Base-by-base conservation (phyloP, 2,329 filamentous ascomycete genomes). In the Monosporascus sp. region DNA sequence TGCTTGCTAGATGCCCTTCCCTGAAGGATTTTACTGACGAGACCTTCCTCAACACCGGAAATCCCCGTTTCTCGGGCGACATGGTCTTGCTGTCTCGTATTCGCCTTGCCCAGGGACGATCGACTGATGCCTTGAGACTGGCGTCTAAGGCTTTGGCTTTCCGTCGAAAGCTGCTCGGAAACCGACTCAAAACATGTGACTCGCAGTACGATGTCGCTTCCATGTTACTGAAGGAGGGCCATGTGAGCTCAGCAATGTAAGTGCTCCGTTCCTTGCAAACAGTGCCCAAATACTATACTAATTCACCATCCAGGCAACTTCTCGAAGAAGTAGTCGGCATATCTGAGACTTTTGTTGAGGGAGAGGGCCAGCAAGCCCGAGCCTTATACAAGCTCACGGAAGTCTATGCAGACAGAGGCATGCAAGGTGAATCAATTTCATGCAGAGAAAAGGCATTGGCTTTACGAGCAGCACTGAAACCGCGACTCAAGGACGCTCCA, bases 11-110 rank as follows among this genome's bases (percentile, higher is more conserved):
- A 45, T 70, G 70, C 48, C 67, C 65, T 1, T 66, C 61, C 7
- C 51, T 72, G 9, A 67, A 67, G 51, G 63, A 67, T 45, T 69
- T 72, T 50, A 69, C 63, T 0, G 70, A 72, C 54, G 68, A 72
- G 45, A 67, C 65, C 7, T 71, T 72, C 50, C 54, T 70, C n/a
- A 62, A 57, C 48, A 70, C 67, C 17, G 58, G 62, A 3, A 66
- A 63, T 38, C 61, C 61, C 6, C 61, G 62, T 24, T 65, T 60
- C 49, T 64, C 56, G 6, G 62, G 62, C 17, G 60, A 64, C 49
- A 64, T 62, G 62, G 62, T 64, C 9, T 53, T 65, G n/a, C 43
- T 65, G 36, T 64, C 64, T 18, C 59, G 61, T 39, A 63, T 65
- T 44, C 55, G 57, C 22, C 58, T 61, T 14, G 47, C 39, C 22